Base-by-base conservation (phyloP, 306 rosid genomes). In the Comarum palustre region DNA sequence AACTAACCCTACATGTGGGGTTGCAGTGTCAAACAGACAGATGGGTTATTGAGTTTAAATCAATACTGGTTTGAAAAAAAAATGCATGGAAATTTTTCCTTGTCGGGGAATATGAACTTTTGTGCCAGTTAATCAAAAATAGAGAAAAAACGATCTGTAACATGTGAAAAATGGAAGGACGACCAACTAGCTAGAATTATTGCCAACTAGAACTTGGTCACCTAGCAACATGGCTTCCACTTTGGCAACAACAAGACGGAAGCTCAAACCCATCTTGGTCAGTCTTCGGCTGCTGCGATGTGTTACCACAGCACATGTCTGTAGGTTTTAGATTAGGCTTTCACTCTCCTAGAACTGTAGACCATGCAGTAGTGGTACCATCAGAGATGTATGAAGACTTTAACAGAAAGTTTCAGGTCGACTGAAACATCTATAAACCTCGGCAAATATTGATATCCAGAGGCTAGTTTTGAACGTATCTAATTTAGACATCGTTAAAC, bases 271-370 rank as follows among this genome's bases (percentile, higher is more conserved):
- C 31, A 39, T 64, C 17, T 20, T 10, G 69, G 69, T 39, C 59
- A 62, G 77, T 32, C 77, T 48, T 62, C 27, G 59, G 54, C 67
- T 46, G 69, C 69, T n/a, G 3, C 9, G 41, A 14, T 29, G 20
- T 55, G 7, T 8, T 8, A 52, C 3, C 17, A 45, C 48, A 45
- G 5, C 48, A 13, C 15, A 42, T 42, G 55, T n/a, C 12, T 50
- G 3, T n/a, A 5, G 15, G 3, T n/a, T 19, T 51, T 52, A 55
- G 62, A 31, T 55, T 55, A 11, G 34, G 8, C 32, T 57, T 22
- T 55, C 27, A 4, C 27, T 24, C 17, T 4, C 34, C 34, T 57
- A 24, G 8, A 24, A 24, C 15, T 25, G 62, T 10, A 13, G 17
- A 57, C 13, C 62, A 24, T 57, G 32, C 34, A 4, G 32, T 24